Base-by-base conservation (phyloP, 495 filamentous ascomycete genomes). In the Xylaria longipes region DNA sequence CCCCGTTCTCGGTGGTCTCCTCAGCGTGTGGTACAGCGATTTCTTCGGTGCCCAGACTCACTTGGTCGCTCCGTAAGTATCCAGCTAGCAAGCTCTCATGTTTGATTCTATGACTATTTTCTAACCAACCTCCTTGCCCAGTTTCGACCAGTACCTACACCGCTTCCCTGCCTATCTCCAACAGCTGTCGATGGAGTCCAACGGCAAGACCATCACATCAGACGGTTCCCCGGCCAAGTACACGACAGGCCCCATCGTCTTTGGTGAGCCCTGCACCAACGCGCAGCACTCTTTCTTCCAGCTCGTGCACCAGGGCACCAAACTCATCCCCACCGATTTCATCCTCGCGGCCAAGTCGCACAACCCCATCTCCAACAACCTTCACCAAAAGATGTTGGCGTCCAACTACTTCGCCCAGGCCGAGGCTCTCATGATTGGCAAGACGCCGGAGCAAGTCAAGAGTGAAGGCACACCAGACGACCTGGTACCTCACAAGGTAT, bases 211-310 rank as follows among this genome's bases (percentile, higher is more conserved):
- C 68, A 93, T 98, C 81, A 97, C 96, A 71, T 94, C 95, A 63
- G 89, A 89, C 71, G 94, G 94, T 71, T 88, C 94, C 54, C 92
- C 97, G 61, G 94, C 97, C 80, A 97, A 97, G 82, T 98, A 98
- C 86, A 97, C 95, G 64, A 99, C 96, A 20, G 96, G 84, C 22
- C 88, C 96, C 27, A 93, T 99, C 82, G 84, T 99, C 66, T 99
- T 99, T 81, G 96, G 96, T 77, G 96, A 98, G 86, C 96, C 96
- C 65, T 96, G 94, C 80, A 99, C 96, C 81, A 99, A 99, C 80
- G 96, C 96, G 70, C 96, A 99, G 87, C 96, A 99, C 89, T 98
- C 96, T 69, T 99, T 99, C 90, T 99, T 95, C 91, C 96, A 99
- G 87, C 91, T 99, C 63, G 89, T 99, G 48, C 96, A 99, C 86